Base-by-base conservation (phyloP, 2,329 filamentous ascomycete genomes). In the Sporothrix curviconia region DNA sequence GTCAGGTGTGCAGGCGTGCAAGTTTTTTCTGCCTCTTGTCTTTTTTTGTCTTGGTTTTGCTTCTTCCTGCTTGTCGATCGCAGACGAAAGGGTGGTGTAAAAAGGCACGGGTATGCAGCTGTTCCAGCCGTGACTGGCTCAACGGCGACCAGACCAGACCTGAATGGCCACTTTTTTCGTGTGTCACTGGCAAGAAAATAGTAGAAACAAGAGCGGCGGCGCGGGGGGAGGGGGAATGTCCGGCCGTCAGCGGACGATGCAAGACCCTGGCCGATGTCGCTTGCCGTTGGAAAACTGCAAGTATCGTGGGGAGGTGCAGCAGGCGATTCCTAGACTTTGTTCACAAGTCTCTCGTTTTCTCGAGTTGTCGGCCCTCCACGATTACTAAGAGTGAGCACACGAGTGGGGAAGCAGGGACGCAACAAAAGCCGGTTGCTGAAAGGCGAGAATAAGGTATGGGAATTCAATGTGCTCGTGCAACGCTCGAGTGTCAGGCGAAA, bases 211-310 rank as follows among this genome's bases (percentile, higher is more conserved):
- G n/a, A n/a, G n/a, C n/a, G n/a, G n/a, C n/a, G n/a, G n/a, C n/a
- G n/a, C n/a, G n/a, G n/a, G n/a, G n/a, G n/a, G n/a, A n/a, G n/a
- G 44, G 46, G 30, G 47, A 50, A 36, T 24, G 47, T 50, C 32
- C 32, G 32, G 47, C 25, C 14, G 47, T 37, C 37, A 8, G 22
- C 36, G 28, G 43, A 46, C 12, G 43, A 9, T 50, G 17, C 32
- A 25, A 50, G 32, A 34, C 19, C 32, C 32, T n/a, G 17, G 47
- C 47, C 47, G 47, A 50, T 50, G 37, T 50, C 47, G 47, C 47
- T 37, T n/a, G 17, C 37, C 19, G 25, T 8, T 37, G 46, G 25
- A 7, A 22, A 36, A 7, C 4, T 25, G 46, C 11, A n/a, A 36
- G n/a, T 25, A 32, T 50, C 17, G 28, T 49, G 43, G 30, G 17